Conservation (phyloP, 345 rosid genomes). For the Citrus unshiu region DNA sequence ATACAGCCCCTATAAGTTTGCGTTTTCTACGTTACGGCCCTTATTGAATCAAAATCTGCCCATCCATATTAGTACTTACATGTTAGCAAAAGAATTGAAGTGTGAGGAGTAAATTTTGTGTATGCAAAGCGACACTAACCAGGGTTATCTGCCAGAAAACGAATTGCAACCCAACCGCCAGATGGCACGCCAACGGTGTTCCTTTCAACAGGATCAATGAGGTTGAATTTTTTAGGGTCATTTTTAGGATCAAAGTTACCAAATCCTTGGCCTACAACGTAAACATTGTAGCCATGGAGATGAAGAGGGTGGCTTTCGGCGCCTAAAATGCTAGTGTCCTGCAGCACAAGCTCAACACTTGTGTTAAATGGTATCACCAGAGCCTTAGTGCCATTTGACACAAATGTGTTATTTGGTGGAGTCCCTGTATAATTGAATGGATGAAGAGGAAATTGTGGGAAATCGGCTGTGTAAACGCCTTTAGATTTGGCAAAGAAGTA, state of each 20-base stretch:
- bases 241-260: conserved; percentile 57
- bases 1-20: accelerated
- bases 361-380: conserved; percentile 57
- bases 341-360: conserved; percentile 69
- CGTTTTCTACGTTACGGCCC: background rate
- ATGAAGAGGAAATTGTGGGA: conserved; percentile 46
- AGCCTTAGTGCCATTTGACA: conserved; percentile 49
- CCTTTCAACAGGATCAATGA: conserved; percentile 69
- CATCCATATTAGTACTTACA: background rate
- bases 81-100: too few relatives aligned
- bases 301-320: conserved; percentile 81
- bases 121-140: conserved; percentile 30
- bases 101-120: background rate
- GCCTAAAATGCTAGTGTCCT: conserved; percentile 70
- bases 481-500: conserved; percentile 43
- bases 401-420: conserved; percentile 64
- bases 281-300: conserved; percentile 73
- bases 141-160: conserved; percentile 72
- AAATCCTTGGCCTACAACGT: conserved; percentile 70
- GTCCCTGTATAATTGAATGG: conserved; percentile 71
- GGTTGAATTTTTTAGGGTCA: conserved; percentile 58
- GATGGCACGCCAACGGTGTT: conserved; percentile 67
- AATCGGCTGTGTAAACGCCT: conserved; percentile 47
- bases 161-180: conserved; percentile 73
- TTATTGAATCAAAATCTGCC: background rate